Evolutionary conservation across 371 early-diverging fungal genomes (phyloP), one percentile per base, ranked within the genome.

Genomic region (Sporodiniella umbellata): DNA sequence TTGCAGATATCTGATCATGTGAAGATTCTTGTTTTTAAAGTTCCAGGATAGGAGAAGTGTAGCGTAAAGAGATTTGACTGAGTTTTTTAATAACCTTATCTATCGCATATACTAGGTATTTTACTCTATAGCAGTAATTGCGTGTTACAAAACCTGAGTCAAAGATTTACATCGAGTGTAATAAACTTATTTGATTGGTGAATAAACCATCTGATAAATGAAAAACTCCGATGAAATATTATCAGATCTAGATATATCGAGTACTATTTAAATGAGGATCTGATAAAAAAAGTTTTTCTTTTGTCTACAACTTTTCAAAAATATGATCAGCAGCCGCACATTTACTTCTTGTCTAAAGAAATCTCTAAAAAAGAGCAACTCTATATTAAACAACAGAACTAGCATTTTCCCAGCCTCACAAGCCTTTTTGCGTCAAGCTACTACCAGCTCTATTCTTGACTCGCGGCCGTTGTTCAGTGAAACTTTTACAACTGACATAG

Each of bases 401-500:
- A 49, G 45, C 10, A 35, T 49, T 6, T 48, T 53, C 33, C 48
- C 59, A 26, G 39, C 26, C 18, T 49, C 53, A 15, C 59, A 53
- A 40, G 59, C 50, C 7, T 43, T 43, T 25, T 39, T 44, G 19
- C 59, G 53, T 24, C 50, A 48, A 25, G 53, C 59, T 12, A 58
- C 59, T 3, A 58, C 59, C 5, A 58, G 48, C 4, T 44, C 53
- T 2, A 33, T 39, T 10, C 3, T 40, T 0, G 52, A 52, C 25
- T 22, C 21, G 4, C 40, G 21, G 7, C 18, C 40, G 8, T 8
- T 19, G 8, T 40, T 21, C 12, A 6, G 30, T 7, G 30, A 28
- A 6, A n/a, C n/a, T 17, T 37, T 37, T 37, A n/a, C 11, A 37
- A 17, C 42, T 4, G 48, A 49, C 8, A 35, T 58, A 15, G 43